phyloP scores from a whole-genome alignment of 257 asterid genomes.

The Gentiana dahurica region DNA sequence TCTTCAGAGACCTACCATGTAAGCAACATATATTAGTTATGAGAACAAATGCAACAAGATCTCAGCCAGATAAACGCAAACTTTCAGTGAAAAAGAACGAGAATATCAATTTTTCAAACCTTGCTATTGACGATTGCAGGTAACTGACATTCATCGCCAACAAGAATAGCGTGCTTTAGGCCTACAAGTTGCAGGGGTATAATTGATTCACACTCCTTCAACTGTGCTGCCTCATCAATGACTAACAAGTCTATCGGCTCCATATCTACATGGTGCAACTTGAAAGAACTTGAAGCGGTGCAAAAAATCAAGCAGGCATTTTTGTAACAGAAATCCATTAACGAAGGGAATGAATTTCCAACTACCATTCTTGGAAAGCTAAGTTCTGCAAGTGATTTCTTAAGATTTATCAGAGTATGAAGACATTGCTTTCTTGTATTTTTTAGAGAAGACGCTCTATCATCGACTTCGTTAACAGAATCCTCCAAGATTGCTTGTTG shows the following conservation, averaged over 20 bases:
- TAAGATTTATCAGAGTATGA: conserved; percentile 20
- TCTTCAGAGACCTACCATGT: conserved; percentile 24
- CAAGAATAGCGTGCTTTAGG: conserved; percentile 35
- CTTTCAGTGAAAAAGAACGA: background rate
- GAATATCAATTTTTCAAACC: conserved; percentile 12
- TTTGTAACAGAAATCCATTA: conserved; percentile 26
- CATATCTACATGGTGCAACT: conserved; percentile 18
- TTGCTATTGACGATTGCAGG: conserved; percentile 45
- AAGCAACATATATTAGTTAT: background rate
- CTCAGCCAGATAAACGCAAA: background rate
- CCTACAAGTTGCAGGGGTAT: conserved; percentile 43
- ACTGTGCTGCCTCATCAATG: conserved; percentile 59
- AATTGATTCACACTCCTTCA: conserved; percentile 44
- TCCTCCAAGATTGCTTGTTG: background rate
- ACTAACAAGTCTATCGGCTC: conserved; percentile 34
- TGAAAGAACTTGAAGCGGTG: conserved; percentile 39
- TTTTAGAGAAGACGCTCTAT: conserved; percentile 7
- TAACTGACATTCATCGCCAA: conserved; percentile 51
- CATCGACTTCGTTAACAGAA: conserved; percentile 1
- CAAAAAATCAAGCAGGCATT: conserved; percentile 43
- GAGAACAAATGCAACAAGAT: background rate
- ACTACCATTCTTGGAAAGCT: conserved; percentile 17
- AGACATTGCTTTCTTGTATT: conserved; percentile 17
- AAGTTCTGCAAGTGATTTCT: conserved; percentile 17
- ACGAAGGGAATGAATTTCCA: background rate